phyloP scores from a whole-genome alignment of 495 filamentous ascomycete genomes.

The Aspergillus carlsbadensis region DNA sequence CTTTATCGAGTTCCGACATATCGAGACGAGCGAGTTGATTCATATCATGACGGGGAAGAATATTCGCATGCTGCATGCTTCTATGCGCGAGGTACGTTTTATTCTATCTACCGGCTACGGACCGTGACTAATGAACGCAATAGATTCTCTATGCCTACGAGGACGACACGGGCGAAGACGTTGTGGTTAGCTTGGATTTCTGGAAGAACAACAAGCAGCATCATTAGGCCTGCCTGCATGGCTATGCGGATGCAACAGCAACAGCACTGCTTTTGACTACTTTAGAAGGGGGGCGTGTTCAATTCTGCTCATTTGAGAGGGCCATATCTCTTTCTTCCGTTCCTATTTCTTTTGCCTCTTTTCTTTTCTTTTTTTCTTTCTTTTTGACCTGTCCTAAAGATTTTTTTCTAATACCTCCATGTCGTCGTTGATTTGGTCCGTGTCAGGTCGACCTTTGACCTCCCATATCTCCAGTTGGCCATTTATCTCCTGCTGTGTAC shows the following conservation, averaged over 20 bases:
- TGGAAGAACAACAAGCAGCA: conserved; percentile 62
- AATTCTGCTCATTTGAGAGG: conserved; percentile 11
- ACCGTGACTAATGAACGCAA: conserved; percentile 13
- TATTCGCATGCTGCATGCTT: conserved; percentile 95
- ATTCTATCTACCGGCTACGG: not conserved
- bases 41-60: conserved; percentile 95
- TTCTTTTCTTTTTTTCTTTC: conserved; percentile 2
- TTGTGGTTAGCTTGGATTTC: conserved; percentile 95
- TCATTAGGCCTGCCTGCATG: conserved; percentile 19
- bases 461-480: conserved; percentile 16
- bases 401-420: conserved; percentile 23
- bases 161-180: conserved; percentile 88
- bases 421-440: conserved; percentile 17
- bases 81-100: conserved; percentile 82
- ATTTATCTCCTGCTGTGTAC: conserved; percentile 35
- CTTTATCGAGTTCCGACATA: conserved; percentile 93
- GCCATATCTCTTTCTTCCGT: not conserved
- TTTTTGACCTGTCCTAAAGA: conserved; percentile 10
- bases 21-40: conserved; percentile 85
- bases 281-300: conserved; percentile 16
- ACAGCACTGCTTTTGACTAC: conserved; percentile 16
- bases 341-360: not conserved
- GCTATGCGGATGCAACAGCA: not conserved
- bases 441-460: conserved; percentile 19
- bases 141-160: conserved; percentile 97